Evolutionary conservation across 75 land plant genomes (phyloP).

Genomic region (Selaginella moellendorffii): DNA sequence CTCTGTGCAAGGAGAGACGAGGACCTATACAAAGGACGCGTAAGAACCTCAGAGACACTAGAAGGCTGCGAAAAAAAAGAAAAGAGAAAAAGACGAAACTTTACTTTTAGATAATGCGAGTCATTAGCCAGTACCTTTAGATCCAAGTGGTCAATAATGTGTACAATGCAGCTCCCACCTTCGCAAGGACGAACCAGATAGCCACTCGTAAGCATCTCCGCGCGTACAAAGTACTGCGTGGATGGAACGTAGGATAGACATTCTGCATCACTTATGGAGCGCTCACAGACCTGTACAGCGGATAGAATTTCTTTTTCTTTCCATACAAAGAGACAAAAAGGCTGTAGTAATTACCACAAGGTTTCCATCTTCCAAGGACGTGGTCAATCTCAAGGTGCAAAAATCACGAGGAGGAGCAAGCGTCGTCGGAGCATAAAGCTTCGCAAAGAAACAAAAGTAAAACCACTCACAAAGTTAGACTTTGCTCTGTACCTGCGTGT

Average conservation of each 20-base stretch:
- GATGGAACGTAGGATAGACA: constrained; percentile 50
- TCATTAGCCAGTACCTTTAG: constrained; percentile 43
- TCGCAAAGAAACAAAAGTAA: background rate
- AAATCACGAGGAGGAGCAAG: background rate
- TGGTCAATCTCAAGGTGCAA: background rate
- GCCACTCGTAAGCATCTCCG: constrained; percentile 92
- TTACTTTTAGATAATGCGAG: background rate
- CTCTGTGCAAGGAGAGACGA: constrained; percentile 87
- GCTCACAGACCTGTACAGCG: constrained; percentile 55
- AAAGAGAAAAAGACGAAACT: background rate
- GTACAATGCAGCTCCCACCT: constrained; percentile 79
- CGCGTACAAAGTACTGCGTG: constrained; percentile 64
- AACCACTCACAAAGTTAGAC: background rate
- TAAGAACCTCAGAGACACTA: constrained; percentile 90
- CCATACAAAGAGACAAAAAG: background rate
- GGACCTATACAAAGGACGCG: constrained; percentile 90
- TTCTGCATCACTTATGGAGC: constrained; percentile 54
- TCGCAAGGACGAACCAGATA: constrained; percentile 91
- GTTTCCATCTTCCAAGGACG: background rate
- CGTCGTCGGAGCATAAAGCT: background rate
- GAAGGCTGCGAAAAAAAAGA: constrained; percentile 38
- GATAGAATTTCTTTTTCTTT: background rate
- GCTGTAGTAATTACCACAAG: background rate
- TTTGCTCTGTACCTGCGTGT: background rate
- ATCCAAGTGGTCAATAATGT: constrained; percentile 90